phyloP scores from a whole-genome alignment of 768 basidiomycete species.

The Amanita phalloides region DNA sequence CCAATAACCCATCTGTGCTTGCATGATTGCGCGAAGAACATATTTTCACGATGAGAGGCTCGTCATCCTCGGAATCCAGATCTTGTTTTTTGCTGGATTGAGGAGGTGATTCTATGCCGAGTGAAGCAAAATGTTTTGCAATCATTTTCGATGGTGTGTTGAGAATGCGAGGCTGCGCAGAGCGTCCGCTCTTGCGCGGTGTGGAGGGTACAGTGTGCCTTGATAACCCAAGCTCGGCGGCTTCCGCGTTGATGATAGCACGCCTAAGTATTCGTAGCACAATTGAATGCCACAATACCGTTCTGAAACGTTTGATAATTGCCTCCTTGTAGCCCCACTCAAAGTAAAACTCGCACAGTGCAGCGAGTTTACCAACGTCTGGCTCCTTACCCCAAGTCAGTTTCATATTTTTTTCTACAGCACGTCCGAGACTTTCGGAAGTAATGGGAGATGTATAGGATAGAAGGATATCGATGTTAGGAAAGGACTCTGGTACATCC shows the following conservation, averaged over 20 bases:
- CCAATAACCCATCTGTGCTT: constrained; percentile 59
- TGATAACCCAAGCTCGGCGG: constrained; percentile 2
- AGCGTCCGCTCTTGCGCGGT: constrained; percentile 25
- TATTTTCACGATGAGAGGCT: constrained; percentile 51
- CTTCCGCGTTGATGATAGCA: constrained; percentile 41
- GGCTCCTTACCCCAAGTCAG: constrained; percentile 49
- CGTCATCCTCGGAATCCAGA: constrained; percentile 22
- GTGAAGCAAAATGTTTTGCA: constrained; percentile 40
- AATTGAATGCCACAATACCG: constrained; percentile 70
- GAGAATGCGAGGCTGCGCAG: constrained; percentile 11
- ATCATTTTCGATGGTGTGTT: constrained; percentile 50
- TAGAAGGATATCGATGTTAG: constrained; percentile 60
- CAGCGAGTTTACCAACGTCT: constrained; percentile 61
- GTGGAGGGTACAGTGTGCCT: constrained; percentile 19
- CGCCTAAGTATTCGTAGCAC: constrained; percentile 65
- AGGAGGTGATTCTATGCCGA: constrained; percentile 20
- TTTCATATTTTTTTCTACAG: constrained; percentile 19
- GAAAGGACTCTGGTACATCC: constrained; percentile 55
- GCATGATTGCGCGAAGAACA: constrained; percentile 54
- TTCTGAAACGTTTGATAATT: constrained; percentile 78
- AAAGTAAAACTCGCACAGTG: constrained; percentile 76
- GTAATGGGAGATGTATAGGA: constrained; percentile 76
- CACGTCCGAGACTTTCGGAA: constrained; percentile 44
- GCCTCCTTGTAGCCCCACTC: constrained; percentile 86
- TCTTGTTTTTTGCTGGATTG: constrained; percentile 9